These are phyloP conservation scores for Suillus cothurnatus DNA, from an alignment of 768 basidiomycete genomes.

Conservation along the genomic window DNA sequence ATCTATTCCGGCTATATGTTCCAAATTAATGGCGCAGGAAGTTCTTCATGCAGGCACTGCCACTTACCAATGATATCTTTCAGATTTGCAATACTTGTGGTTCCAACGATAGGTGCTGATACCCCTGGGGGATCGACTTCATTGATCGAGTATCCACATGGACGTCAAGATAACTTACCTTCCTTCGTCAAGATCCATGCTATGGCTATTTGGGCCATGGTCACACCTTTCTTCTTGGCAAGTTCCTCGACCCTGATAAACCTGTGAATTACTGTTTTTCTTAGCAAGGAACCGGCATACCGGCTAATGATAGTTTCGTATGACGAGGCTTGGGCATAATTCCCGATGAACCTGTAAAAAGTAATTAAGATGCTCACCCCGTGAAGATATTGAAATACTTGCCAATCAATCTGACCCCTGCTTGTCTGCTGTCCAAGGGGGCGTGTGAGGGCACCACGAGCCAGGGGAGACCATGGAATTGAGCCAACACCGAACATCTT, in stretches of 20 bases:
- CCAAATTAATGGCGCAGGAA: conserved; percentile 9
- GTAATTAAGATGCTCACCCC: conserved; percentile 16
- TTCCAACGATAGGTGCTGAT: conserved; percentile 48
- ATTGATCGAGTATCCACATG: background rate
- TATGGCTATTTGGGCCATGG: conserved; percentile 46
- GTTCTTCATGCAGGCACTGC: background rate
- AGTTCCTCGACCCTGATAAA: conserved; percentile 41
- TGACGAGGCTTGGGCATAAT: conserved; percentile 25
- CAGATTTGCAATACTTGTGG: conserved; percentile 42
- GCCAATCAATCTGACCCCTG: conserved; percentile 29
- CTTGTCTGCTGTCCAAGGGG: conserved; percentile 34
- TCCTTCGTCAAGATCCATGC: conserved; percentile 41
- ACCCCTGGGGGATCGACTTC: conserved; percentile 25
- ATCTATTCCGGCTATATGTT: conserved; percentile 34
- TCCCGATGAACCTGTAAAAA: conserved; percentile 24
- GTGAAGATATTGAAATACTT: background rate
- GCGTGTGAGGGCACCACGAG: conserved; percentile 38
- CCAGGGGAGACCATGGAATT: conserved; percentile 49
- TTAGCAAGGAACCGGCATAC: conserved; percentile 13
- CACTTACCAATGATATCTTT: conserved; percentile 41
- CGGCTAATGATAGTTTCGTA: conserved; percentile 31
- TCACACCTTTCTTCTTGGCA: conserved; percentile 37
- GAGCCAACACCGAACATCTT: conserved; percentile 46
- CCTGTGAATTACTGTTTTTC: background rate
- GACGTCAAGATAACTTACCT: conserved; percentile 17